Base-by-base conservation (phyloP, 1,139 yeast genomes). In the Trichomonascaceae sp. region DNA sequence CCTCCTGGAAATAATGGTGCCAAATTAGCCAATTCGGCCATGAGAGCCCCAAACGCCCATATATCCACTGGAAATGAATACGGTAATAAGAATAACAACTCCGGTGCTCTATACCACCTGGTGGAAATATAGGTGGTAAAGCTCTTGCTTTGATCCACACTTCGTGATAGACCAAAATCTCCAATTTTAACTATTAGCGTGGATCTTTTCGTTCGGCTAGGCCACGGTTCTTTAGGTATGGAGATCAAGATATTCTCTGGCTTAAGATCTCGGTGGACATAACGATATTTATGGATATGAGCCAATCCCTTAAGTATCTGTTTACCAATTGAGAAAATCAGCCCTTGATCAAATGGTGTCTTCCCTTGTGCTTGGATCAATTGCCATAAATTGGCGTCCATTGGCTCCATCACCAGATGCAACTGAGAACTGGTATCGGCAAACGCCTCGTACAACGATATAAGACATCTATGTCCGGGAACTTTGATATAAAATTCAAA, bases 91-190 rank as follows among this genome's bases (percentile, higher is more conserved):
- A 93, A 74, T 47, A 93, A 74, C 47, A 93, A 85, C 69, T 93
- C 99, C 0, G 99, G 99, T 0, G 97, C 84, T 57, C 99, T 76
- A 68, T 93, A 93, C 98, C 98, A 93, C 63, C 99, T 79, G 0
- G 98, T 93, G 0, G 96, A 87, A 7, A 93, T 95, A 64, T 93
- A 93, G 0, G 87, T 81, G 0, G 77, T 73, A 65, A 80, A 87
- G 0, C 83, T 81, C 53, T 76, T 78, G 32, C 66, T 66, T 63
- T 81, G 80, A 47, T 75, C 72, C 15, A 80, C 72, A 59, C 80
- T 82, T 59, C 97, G 80, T 13, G 96, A 87, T 52, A 91, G 77
- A 0, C 99, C 98, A 69, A 87, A 93, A 69, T 93, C 99, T 2
- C 96, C 96, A 49, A 93, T 72, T 68, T 93, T 93, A 27, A 90